Conservation (phyloP, 129 eudicot species). For the Tagetes erecta region DNA sequence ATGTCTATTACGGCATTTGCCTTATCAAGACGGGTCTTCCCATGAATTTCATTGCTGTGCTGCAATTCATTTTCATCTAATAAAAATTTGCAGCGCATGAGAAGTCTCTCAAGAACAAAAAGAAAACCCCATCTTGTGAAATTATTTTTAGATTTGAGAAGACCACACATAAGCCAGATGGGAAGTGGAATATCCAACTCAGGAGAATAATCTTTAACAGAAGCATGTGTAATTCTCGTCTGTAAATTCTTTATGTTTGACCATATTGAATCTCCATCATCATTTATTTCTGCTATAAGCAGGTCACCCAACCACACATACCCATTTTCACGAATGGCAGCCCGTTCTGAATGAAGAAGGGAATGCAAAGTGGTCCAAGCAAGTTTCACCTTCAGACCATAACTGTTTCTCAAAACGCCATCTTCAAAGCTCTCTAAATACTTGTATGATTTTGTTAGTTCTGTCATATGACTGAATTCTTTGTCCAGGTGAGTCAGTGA, state of each 20-base stretch:
- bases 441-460: slow-evolving; percentile 66
- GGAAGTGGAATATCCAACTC: slow-evolving; percentile 70
- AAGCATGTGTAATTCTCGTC: slow-evolving; percentile 65
- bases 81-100: slow-evolving; percentile 83
- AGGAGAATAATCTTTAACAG: slow-evolving; percentile 68
- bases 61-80: slow-evolving; percentile 83
- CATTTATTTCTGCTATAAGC: slow-evolving; percentile 81
- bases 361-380: slow-evolving; percentile 98
- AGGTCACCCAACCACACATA: slow-evolving; percentile 95
- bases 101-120: slow-evolving; percentile 83
- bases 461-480: slow-evolving; percentile 72
- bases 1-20: slow-evolving; percentile 93
- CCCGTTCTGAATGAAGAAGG: slow-evolving; percentile 86
- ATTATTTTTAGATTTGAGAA: slow-evolving; percentile 76
- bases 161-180: slow-evolving; percentile 97
- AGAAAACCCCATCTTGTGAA: slow-evolving; percentile 88
- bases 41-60: slow-evolving; percentile 50
- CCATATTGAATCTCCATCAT: slow-evolving; percentile 59
- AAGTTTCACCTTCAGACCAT: slow-evolving; percentile 60
- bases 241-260: slow-evolving; percentile 69
- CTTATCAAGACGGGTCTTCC: slow-evolving; percentile 76
- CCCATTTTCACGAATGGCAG: slow-evolving; percentile 78
- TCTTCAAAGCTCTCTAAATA: slow-evolving; percentile 64
- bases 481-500: slow-evolving; percentile 75
- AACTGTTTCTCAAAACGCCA: slow-evolving; percentile 49